Base-by-base conservation (phyloP, 345 rosid species). In the Streptanthus diversifolius region DNA sequence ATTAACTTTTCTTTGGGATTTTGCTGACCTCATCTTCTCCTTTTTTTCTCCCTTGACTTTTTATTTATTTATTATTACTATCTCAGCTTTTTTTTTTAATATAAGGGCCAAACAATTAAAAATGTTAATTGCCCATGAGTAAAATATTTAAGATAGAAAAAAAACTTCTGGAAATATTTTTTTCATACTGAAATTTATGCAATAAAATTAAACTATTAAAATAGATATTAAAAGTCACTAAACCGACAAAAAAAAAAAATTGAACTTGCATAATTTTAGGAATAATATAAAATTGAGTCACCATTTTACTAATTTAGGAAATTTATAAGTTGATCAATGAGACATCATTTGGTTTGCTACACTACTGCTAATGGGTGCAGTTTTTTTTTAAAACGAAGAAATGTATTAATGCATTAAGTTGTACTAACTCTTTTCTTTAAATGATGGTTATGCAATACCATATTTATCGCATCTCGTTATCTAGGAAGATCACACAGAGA, bases 21-120 rank as follows among this genome's bases (percentile, higher is more conserved):
- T 61, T 53, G 65, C 52, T 68, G 74, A 75, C 74, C n/a, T n/a
- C n/a, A n/a, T n/a, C n/a, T n/a, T n/a, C n/a, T 52, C 24, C 27
- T 43, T 10, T 33, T 54, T 8, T 27, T 24, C 25, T 49, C 10
- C 3, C 5, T 18, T 66, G 17, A 14, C 5, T 43, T 45, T 17
- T 4, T 33, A 7, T 33, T 33, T 33, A 17, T 17, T 4, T 33
- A 7, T 33, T 33, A 7, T 10, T 33, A 7, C 36, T 33, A 9
- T 33, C 36, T 7, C 10, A 32, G 4, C 39, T 5, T 27, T 47
- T 22, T 29, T 61, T 49, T 19, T 10, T 22, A 11, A 3, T 7
- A 33, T 1, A 1, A 1, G 36, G 32, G 5, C 32, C 5, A 17
- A 14, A 17, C 44, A 13, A 19, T 9, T 7, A n/a, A n/a, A n/a